A percentile compares a stretch with the other conserved stretches of the same genome.
phyloP scores from a whole-genome alignment of 345 rosid genomes.

The Noccaea caerulescens region DNA sequence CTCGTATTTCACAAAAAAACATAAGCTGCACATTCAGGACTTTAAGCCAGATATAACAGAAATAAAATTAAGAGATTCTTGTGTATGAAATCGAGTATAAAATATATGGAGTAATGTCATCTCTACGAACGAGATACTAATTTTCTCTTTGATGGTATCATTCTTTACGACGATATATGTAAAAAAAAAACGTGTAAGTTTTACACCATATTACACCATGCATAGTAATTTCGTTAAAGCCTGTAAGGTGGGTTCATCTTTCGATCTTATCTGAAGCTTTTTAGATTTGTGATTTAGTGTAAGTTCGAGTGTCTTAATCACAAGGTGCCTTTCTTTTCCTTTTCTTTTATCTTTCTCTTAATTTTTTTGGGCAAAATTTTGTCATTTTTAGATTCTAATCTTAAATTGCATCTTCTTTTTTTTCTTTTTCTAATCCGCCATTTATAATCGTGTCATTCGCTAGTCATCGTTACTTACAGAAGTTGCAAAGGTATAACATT shows the following conservation, averaged over 20 bases:
- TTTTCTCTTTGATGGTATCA: not conserved
- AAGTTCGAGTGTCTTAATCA: constrained; percentile 38
- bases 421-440: not conserved
- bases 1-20: not conserved
- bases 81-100: not conserved
- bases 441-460: constrained; percentile 10
- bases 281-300: constrained; percentile 38
- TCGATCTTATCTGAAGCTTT: constrained; percentile 43
- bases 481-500: constrained; percentile 1
- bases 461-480: constrained; percentile 6
- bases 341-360: constrained; percentile 27
- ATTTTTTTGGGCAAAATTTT: constrained; percentile 9
- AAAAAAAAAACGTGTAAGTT: constrained; percentile 20
- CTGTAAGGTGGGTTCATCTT: constrained; percentile 39
- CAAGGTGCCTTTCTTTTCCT: constrained; percentile 37
- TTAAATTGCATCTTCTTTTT: not conserved
- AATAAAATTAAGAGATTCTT: not conserved
- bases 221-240: constrained; percentile 32
- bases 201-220: constrained; percentile 3
- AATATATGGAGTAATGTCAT: not conserved
- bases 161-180: not conserved
- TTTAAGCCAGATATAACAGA: not conserved
- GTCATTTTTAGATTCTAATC: constrained; percentile 35
- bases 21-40: not conserved
- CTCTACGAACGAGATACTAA: not conserved